Percentiles rank a stretch among this genome's conserved stretches.
Evolutionary conservation across 768 basidiomycete species (phyloP).

Genomic region (Cystobasidium tubakii): DNA sequence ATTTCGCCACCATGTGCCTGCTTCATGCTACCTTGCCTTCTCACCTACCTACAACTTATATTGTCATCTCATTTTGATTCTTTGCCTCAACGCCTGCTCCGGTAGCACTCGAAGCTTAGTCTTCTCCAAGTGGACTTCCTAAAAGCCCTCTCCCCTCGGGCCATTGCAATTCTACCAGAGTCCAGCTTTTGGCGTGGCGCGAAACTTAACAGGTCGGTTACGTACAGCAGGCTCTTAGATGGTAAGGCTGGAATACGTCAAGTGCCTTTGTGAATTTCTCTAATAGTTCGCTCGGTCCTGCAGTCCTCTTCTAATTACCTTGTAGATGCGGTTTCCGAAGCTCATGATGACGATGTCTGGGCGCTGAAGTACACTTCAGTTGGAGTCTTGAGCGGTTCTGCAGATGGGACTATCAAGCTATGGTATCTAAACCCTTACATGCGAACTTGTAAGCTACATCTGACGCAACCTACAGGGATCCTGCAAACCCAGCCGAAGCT

Average conservation of each 20-base stretch:
- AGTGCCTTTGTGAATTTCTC: no score
- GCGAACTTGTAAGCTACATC: no score
- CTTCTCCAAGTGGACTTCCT: no score
- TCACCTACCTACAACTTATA: neutral
- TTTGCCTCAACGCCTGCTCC: no score
- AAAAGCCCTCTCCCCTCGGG: no score
- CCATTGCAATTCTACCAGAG: no score
- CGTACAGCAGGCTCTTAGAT: no score
- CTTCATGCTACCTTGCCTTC: neutral
- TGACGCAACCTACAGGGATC: conserved; percentile 17
- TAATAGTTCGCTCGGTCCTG: neutral
- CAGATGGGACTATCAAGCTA: conserved; percentile 26
- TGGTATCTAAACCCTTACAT: conserved; percentile 5
- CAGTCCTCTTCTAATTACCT: conserved; percentile 33
- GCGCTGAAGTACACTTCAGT: conserved; percentile 5
- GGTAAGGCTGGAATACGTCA: no score
- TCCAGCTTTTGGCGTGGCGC: no score
- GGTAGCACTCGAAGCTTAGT: no score
- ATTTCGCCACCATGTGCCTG: neutral
- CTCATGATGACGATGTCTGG: conserved; percentile 22
- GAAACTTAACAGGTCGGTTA: no score
- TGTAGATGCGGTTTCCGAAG: neutral
- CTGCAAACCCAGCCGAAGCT: conserved; percentile 11
- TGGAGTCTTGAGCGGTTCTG: conserved; percentile 24
- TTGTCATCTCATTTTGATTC: no score